phyloP scores from a whole-genome alignment of 148 eudicot genomes.

The Chenopodium quinoa region DNA sequence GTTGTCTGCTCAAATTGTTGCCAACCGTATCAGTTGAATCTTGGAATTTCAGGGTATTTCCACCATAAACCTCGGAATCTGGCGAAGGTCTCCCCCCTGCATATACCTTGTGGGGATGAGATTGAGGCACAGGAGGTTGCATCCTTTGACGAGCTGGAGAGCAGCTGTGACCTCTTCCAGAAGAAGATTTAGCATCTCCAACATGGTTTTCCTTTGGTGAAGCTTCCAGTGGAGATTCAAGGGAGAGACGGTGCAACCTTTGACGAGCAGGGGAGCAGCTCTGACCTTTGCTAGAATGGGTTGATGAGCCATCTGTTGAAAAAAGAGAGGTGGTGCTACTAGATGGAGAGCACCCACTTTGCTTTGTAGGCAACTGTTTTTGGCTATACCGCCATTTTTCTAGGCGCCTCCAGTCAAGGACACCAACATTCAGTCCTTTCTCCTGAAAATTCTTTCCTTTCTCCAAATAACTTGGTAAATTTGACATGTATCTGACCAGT shows the following conservation, averaged over 20 bases:
- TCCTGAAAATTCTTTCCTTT: conserved; percentile 53
- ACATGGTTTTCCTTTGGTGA: conserved; percentile 29
- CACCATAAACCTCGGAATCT: conserved; percentile 22
- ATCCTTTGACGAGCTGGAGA: conserved; percentile 37
- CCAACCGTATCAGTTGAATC: conserved; percentile 17
- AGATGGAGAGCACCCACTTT: conserved; percentile 40
- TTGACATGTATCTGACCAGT: conserved; percentile 77
- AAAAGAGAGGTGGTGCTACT: conserved; percentile 55
- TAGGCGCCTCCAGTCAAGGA: conserved; percentile 68
- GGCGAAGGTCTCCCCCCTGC: conserved; percentile 22
- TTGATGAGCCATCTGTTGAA: conserved; percentile 56
- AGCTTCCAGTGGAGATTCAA: conserved; percentile 37
- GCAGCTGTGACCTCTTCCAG: conserved; percentile 27
- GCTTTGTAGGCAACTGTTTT: conserved; percentile 25
- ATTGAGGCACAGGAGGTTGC: conserved; percentile 22
- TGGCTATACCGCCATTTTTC: conserved; percentile 68
- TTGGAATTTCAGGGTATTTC: conserved; percentile 22
- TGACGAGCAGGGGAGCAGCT: conserved; percentile 50
- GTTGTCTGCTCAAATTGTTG: conserved; percentile 34
- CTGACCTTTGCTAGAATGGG: conserved; percentile 44
- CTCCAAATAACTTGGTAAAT: conserved; percentile 72
- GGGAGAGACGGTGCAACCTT: conserved; percentile 31
- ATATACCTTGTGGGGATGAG: conserved; percentile 34
- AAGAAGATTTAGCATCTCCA: conserved; percentile 27
- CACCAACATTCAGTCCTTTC: conserved; percentile 75